Conservation (phyloP, 1,284 basidiomycete species). For the Tremellales sp. region DNA sequence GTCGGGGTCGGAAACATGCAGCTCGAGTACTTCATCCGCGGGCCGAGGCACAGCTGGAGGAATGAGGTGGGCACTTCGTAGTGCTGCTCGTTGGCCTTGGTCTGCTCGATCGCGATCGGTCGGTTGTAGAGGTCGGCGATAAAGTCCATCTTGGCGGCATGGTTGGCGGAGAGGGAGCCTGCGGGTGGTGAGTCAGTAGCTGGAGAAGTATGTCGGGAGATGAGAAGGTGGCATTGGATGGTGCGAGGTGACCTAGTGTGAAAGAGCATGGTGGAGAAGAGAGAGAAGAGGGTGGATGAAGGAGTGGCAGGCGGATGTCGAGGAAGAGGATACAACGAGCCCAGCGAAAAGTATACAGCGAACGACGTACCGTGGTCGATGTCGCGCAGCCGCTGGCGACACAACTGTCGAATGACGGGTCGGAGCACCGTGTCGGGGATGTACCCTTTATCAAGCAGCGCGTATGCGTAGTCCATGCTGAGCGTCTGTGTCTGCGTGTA, state of each 20-base stretch:
- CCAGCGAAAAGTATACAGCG: no score
- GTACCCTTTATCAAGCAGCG: slow-evolving; percentile 33
- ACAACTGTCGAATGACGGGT: slow-evolving; percentile 58
- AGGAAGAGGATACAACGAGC: no score
- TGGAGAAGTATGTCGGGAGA: not conserved
- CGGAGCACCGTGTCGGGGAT: slow-evolving; percentile 64
- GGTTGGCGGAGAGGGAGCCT: slow-evolving; percentile 61
- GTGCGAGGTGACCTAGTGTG: not conserved
- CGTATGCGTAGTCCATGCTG: slow-evolving; percentile 38
- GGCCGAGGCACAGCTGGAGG: slow-evolving; percentile 62
- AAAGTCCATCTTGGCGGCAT: slow-evolving; percentile 62
- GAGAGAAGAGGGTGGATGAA: slow-evolving; percentile 4
- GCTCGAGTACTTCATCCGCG: slow-evolving; percentile 65
- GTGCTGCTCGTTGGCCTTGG: slow-evolving; percentile 74
- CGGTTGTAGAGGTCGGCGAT: slow-evolving; percentile 41
- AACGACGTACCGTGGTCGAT: slow-evolving; percentile 53
- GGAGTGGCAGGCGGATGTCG: slow-evolving; percentile 19
- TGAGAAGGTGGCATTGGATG: not conserved
- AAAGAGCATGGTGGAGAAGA: not conserved
- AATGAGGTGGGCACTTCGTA: slow-evolving; percentile 71
- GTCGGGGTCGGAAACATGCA: slow-evolving; percentile 65
- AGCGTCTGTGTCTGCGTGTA: not conserved
- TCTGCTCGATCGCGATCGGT: slow-evolving; percentile 63
- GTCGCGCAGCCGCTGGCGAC: slow-evolving; percentile 60
- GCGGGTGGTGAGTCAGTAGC: not conserved